Evolutionary conservation across 768 basidiomycete genomes (phyloP), one percentile per base, ranked within the genome.

Genomic region (Tephrocybe sp.): DNA sequence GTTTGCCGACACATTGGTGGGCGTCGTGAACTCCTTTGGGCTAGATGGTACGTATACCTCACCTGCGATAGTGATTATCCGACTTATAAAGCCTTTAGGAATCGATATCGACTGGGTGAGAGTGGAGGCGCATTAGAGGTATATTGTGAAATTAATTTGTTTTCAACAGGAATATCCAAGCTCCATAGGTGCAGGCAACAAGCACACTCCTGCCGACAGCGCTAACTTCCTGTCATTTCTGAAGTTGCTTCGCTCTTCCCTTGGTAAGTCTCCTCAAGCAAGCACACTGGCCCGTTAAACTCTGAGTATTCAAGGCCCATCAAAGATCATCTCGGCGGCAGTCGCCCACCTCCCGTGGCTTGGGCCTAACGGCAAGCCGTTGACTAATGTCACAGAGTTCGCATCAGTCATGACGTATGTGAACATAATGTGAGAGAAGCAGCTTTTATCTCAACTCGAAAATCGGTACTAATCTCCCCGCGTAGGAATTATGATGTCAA

Each of bases 401-500:
- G 88, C 86, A 0, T 63, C 72, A 0, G 70, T 81, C 21, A 72
- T 90, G 70, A 83, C 81, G 45, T 83, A 81, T 66, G 78, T 84
- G 51, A 80, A 87, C 59, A 78, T 88, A 62, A 88, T 87, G 85
- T 74, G 48, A 45, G 68, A 61, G 2, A 5, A 17, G 24, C 25
- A 10, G 14, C 23, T 34, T 26, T n/a, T n/a, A n/a, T n/a, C 4
- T 20, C 37, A 32, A 15, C 15, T 39, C 3, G 25, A 24, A 11
- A 12, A 30, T 30, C 28, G 28, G 28, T 12, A 30, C 30, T 71
- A 60, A 66, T 32, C 21, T 32, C 33, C 11, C 3, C 32, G 85
- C 5, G 30, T 14, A 56, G 86, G 87, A 88, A 88, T 67, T 88
- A 89, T 66, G 87, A 89, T 60, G 79, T 86, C 39, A 85, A 76